Conservation (phyloP, 495 filamentous ascomycete species). For the Aspergillus mulundensis region DNA sequence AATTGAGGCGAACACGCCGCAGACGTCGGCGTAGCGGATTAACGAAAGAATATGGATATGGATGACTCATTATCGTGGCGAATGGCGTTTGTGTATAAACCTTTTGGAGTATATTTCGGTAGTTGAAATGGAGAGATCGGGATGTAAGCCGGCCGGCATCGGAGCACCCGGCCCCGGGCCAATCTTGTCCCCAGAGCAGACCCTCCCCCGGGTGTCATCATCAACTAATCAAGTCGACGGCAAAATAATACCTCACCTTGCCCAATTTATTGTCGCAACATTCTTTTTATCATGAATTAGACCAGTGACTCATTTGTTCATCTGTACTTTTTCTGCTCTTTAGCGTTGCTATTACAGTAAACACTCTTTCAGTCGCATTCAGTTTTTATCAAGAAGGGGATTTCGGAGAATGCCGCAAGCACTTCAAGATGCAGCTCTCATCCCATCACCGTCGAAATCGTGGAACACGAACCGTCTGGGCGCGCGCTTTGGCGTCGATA, state of each 20-base stretch:
- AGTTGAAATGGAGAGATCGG: not conserved
- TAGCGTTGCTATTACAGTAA: not conserved
- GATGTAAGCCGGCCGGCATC: conserved; percentile 14
- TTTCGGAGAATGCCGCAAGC: conserved; percentile 33
- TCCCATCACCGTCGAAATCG: conserved; percentile 16
- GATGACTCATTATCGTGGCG: not conserved
- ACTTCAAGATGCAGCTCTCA: conserved; percentile 27
- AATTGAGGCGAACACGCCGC: conserved; percentile 49
- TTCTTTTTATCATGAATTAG: not conserved
- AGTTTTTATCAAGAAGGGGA: conserved; percentile 7
- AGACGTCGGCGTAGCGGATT: conserved; percentile 2
- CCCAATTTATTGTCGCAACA: not conserved
- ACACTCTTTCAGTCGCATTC: not conserved
- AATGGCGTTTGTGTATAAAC: conserved; percentile 9
- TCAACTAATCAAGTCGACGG: conserved; percentile 8
- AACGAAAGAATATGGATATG: not conserved
- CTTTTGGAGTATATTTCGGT: not conserved
- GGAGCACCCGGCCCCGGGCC: conserved; percentile 4
- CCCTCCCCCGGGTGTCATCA: not conserved
- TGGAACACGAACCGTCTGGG: conserved; percentile 79
- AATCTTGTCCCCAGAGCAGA: conserved; percentile 6
- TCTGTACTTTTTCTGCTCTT: not conserved
- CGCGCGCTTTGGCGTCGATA: conserved; percentile 67
- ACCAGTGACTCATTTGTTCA: not conserved
- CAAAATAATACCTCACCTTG: not conserved